Conservation (phyloP, 1,284 basidiomycete genomes). For the Phellopilus nigrolimitatus region DNA sequence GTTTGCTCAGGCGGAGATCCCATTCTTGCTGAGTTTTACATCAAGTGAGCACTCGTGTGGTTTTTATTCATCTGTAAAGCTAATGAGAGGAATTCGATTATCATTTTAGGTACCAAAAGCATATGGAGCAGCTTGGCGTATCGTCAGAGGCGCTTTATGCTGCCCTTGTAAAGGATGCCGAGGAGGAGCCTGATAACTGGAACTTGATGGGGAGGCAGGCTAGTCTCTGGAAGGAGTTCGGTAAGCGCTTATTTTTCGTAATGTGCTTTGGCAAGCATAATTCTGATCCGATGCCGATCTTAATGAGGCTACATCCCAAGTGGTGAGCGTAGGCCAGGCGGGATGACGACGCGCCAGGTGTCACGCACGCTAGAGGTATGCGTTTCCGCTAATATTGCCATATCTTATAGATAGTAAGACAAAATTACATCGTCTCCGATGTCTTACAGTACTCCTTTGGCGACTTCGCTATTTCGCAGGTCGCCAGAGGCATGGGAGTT, state of each 20-base stretch:
- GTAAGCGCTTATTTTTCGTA: not conserved
- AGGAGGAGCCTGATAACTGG: conserved; percentile 13
- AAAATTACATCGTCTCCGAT: not conserved
- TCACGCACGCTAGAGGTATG: conserved; percentile 23
- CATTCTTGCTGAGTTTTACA: conserved; percentile 28
- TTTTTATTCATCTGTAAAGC: too few species aligned
- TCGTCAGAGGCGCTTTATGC: conserved; percentile 24
- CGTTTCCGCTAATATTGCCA: not conserved
- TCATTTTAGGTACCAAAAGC: conserved; percentile 20
- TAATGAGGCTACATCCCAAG: conserved; percentile 18
- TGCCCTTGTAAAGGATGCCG: conserved; percentile 24
- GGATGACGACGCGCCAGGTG: conserved; percentile 21
- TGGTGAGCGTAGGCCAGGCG: conserved; percentile 13
- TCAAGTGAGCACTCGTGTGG: conserved; percentile 28
- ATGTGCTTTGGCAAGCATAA: not conserved
- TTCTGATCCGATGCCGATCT: not conserved
- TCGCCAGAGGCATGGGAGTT: conserved; percentile 48
- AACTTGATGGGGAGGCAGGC: conserved; percentile 19
- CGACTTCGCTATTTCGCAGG: conserved; percentile 60
- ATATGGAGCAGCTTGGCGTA: conserved; percentile 23
- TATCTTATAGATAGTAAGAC: not conserved
- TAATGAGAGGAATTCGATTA: too few species aligned
- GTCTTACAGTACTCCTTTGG: conserved; percentile 33
- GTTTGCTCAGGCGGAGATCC: conserved; percentile 26
- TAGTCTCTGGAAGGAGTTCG: conserved; percentile 8